Base-by-base conservation (phyloP, 2,329 filamentous ascomycete species). In the Nectriaceae sp. region DNA sequence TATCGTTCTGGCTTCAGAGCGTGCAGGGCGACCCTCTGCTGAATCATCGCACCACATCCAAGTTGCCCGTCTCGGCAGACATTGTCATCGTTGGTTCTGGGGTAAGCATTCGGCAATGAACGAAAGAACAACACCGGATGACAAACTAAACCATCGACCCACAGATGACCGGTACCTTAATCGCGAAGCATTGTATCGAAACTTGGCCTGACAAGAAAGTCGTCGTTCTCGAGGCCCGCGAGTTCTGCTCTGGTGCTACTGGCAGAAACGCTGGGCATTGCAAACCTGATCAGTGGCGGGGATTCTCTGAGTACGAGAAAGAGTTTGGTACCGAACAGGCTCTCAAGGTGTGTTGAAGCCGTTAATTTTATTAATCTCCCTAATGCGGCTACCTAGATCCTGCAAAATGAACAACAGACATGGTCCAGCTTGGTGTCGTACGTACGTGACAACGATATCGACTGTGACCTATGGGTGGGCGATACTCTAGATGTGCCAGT, bases 261-360 rank as follows among this genome's bases (percentile, higher is more conserved):
- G 48, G 48, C n/a, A 44, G 48, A 8, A 50, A 50, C 38, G 48
- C 48, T 31, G 50, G 50, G 3, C 47, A 53, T 11, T 50, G 50
- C 13, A 53, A 53, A 8, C 50, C 50, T n/a, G 50, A 53, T 11
- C 50, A 53, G 20, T 53, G 50, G 50, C 50, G 50, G 20, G 50
- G 50, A 13, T 53, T 50, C 21, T 6, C 5, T 15, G 39, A 45
- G 11, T 50, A 44, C 21, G 47, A 47, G 22, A 38, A 43, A 4
- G 38, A 19, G 3, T 53, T 53, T 47, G 50, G 50, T 3, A 39
- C 43, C 4, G 26, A 44, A 21, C 47, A 50, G 15, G 47, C 50
- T 11, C 38, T 53, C 6, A 47, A 53, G 50, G 50, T 40, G 16
- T 2, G 47, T 37, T 11, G 16, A 1, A n/a, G n/a, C n/a, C n/a